A percentile compares a stretch with the other conserved stretches of the same genome.
Evolutionary conservation across 1,284 basidiomycete genomes (phyloP).

Genomic region (Coniferiporia sulphurascens): DNA sequence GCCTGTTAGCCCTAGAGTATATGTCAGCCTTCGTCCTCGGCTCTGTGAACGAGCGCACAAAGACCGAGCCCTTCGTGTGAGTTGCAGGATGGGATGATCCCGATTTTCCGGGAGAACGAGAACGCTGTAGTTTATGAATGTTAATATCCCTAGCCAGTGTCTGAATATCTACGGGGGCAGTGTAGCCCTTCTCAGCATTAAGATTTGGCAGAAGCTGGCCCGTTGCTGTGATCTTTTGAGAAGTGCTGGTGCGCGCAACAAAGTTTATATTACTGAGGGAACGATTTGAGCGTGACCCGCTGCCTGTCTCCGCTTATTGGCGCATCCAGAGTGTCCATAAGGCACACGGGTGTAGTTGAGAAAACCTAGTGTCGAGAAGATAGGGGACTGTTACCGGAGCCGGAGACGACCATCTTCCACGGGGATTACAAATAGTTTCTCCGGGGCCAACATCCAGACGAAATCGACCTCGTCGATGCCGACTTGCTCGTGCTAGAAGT

Average conservation of each 20-base stretch:
- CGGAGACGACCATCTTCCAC: too few species aligned
- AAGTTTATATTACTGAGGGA: neutral
- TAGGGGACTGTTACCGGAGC: neutral
- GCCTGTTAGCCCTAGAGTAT: neutral
- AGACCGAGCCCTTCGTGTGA: neutral
- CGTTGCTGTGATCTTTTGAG: neutral
- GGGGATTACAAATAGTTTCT: too few species aligned
- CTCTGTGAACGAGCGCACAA: neutral
- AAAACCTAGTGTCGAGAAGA: neutral
- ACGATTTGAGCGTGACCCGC: neutral
- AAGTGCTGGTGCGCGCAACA: neutral
- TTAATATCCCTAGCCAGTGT: neutral
- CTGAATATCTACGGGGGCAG: neutral
- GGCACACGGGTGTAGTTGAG: neutral
- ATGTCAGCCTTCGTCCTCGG: neutral
- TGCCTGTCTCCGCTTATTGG: neutral
- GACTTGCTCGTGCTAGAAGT: too few species aligned
- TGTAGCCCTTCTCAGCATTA: neutral
- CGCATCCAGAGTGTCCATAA: neutral
- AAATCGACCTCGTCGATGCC: too few species aligned
- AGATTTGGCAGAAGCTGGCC: neutral
- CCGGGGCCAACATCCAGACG: too few species aligned
- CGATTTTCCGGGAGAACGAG: neutral
- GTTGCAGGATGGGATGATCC: neutral
- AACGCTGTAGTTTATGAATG: neutral